These are phyloP conservation scores for Nakazawaea ishiwadae DNA, from an alignment of 805 yeast genomes.

Conservation along the genomic window DNA sequence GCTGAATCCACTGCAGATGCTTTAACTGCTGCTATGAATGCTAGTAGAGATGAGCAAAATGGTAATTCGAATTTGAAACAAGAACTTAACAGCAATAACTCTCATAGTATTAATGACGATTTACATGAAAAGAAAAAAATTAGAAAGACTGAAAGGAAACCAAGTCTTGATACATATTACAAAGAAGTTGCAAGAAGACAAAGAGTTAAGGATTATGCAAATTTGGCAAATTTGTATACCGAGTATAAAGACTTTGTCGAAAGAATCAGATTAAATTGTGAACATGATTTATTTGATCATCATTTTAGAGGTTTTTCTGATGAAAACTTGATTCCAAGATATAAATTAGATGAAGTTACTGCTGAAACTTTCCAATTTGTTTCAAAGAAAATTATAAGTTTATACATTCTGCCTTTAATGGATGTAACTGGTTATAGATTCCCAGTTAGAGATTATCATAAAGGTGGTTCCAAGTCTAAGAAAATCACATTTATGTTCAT, in stretches of 20 bases:
- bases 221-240: conserved; percentile 29
- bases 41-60: conserved; percentile 1
- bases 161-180: neutral
- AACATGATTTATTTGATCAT: conserved; percentile 31
- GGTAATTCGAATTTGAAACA: too few species aligned
- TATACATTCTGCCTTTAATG: conserved; percentile 36
- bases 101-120: too few species aligned
- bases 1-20: conserved; percentile 13
- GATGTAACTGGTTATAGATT: conserved; percentile 35
- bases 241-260: conserved; percentile 28
- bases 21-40: conserved; percentile 11
- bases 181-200: conserved; percentile 16
- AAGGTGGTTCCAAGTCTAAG: conserved; percentile 35
- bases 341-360: conserved; percentile 25
- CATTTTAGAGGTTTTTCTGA: conserved; percentile 29
- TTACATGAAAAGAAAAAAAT: neutral
- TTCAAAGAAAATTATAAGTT: conserved; percentile 29
- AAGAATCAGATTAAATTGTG: conserved; percentile 29
- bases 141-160: too few species aligned
- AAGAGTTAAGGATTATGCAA: conserved; percentile 23
- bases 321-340: conserved; percentile 28
- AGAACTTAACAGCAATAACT: too few species aligned
- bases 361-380: conserved; percentile 27
- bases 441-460: conserved; percentile 41
- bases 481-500: conserved; percentile 39